Percentiles rank a stretch among this genome's conserved stretches.
These are phyloP conservation scores for Jamesozyma jinghongensis DNA, from an alignment of 805 yeast species.

Conservation along the genomic window DNA sequence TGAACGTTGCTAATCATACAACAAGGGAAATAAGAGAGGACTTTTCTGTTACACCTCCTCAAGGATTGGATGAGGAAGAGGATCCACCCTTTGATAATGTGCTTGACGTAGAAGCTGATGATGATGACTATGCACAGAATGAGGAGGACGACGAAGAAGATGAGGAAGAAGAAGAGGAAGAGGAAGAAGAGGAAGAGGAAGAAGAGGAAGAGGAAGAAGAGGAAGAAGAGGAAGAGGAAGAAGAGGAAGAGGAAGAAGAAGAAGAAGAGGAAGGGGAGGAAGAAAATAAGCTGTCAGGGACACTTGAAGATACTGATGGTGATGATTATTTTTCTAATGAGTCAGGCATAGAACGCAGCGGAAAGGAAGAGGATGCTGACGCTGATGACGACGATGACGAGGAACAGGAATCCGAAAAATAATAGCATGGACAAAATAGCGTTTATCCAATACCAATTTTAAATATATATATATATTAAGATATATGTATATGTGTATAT, in stretches of 20 bases:
- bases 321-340: slow-evolving; percentile 7
- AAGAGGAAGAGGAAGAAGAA: slow-evolving; percentile 12
- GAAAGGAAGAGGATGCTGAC: not conserved
- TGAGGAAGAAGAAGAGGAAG: slow-evolving; percentile 1
- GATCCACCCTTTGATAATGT: not conserved
- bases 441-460: no score
- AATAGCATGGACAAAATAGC: no score
- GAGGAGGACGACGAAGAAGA: slow-evolving; percentile 12
- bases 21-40: not conserved
- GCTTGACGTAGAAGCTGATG: slow-evolving; percentile 1
- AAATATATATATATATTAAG: no score
- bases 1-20: not conserved
- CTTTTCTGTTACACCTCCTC: no score
- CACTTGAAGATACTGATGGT: slow-evolving; percentile 10
- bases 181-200: no score
- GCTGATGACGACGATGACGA: slow-evolving; percentile 7
- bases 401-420: not conserved
- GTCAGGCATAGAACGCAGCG: slow-evolving; percentile 4
- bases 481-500: no score
- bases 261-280: no score
- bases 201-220: slow-evolving; percentile 6
- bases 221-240: slow-evolving; percentile 8
- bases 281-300: no score
- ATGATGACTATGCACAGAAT: slow-evolving; percentile 10
- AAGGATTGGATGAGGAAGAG: not conserved